These are phyloP conservation scores for Iberis amara DNA, from an alignment of 441 rosid species.

Conservation along the genomic window DNA sequence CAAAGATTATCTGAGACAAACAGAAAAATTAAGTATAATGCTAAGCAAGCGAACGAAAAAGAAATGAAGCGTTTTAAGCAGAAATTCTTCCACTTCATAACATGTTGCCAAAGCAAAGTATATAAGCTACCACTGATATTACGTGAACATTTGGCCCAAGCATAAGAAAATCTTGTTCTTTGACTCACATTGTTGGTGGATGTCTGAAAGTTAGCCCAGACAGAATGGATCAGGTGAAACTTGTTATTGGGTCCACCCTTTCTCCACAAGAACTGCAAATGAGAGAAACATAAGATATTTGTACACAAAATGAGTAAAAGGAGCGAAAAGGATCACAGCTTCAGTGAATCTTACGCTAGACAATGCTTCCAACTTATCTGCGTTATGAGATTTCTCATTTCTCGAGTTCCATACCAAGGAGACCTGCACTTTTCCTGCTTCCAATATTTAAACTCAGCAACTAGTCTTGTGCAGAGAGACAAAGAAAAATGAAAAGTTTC, in stretches of 20 bases:
- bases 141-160: background rate
- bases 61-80: conserved; percentile 3
- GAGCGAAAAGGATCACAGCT: background rate
- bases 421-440: conserved; percentile 76
- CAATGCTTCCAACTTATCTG: conserved; percentile 64
- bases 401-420: conserved; percentile 91
- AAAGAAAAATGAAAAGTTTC: conserved; percentile 2
- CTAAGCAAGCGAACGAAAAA: conserved; percentile 6
- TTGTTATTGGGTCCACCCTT: conserved; percentile 67
- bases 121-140: conserved; percentile 1
- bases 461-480: conserved; percentile 7
- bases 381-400: conserved; percentile 63
- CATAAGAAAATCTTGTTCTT: conserved; percentile 10
- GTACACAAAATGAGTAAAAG: background rate
- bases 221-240: conserved; percentile 61
- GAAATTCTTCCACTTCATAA: conserved; percentile 1
- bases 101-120: conserved; percentile 2
- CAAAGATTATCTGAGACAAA: conserved; percentile 68
- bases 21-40: conserved; percentile 11
- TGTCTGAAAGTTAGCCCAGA: conserved; percentile 98
- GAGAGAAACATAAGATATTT: background rate
- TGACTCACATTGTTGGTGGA: conserved; percentile 79
- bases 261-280: conserved; percentile 74
- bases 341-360: conserved; percentile 49
- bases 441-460: conserved; percentile 21